phyloP scores from a whole-genome alignment of 148 eudicot species.

The Vaccinium myrtillus region DNA sequence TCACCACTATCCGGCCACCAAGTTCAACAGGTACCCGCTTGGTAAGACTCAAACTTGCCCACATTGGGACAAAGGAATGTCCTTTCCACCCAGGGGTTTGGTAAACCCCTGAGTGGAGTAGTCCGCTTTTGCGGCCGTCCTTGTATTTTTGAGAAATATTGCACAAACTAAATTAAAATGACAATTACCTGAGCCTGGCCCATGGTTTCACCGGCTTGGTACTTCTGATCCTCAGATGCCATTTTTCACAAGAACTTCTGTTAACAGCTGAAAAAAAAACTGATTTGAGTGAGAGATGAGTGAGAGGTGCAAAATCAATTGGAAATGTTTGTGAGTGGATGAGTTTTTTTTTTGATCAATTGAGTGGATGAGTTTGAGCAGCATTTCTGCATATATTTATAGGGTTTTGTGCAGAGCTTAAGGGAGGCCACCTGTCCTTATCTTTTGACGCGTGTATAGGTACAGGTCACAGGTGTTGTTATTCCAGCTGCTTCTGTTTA shows the following conservation, averaged over 20 bases:
- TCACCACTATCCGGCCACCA: no score
- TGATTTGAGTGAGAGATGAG: neutral
- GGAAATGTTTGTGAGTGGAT: neutral
- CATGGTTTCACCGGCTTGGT: constrained; percentile 60
- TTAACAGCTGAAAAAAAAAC: neutral
- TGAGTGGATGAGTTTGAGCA: neutral
- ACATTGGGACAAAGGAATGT: no score
- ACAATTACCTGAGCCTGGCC: constrained; percentile 59
- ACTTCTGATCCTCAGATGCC: constrained; percentile 58
- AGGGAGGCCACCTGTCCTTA: neutral
- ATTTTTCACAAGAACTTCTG: constrained; percentile 12
- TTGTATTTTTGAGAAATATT: no score
- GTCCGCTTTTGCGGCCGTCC: no score
- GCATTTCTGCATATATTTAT: neutral
- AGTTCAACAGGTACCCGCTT: no score
- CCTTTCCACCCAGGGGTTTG: no score
- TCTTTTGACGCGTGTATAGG: neutral
- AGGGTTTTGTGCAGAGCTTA: no score
- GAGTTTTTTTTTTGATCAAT: no score
- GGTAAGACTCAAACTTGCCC: no score
- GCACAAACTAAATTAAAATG: neutral
- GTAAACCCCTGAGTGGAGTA: no score
- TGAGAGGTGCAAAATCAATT: neutral
- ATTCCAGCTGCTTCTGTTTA: neutral
- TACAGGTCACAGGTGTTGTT: neutral